Conservation (phyloP, 2,329 filamentous ascomycete species). For the Exophiala phaeomuriformis region DNA sequence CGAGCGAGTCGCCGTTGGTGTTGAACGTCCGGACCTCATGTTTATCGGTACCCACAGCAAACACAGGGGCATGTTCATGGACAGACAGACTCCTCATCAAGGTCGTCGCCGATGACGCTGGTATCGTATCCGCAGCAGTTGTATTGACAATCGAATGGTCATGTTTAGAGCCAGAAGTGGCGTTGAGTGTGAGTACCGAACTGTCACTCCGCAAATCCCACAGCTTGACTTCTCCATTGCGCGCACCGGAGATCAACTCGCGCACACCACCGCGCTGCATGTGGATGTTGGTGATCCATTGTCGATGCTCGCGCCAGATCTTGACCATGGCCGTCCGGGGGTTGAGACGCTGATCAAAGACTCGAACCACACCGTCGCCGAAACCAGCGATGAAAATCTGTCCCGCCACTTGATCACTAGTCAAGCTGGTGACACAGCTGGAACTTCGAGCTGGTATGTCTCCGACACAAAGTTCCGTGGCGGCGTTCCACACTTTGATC, state of each 20-base stretch:
- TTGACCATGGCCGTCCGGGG: conserved; percentile 88
- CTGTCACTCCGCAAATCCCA: conserved; percentile 89
- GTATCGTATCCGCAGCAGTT: conserved; percentile 42
- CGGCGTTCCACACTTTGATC: conserved; percentile 93
- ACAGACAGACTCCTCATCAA: conserved; percentile 76
- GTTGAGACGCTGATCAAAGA: conserved; percentile 81
- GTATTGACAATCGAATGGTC: background rate
- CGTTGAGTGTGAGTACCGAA: conserved; percentile 21
- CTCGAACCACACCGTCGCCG: conserved; percentile 85
- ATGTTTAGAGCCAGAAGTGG: conserved; percentile 4
- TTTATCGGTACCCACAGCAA: conserved; percentile 80
- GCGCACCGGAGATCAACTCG: conserved; percentile 81
- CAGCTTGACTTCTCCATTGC: conserved; percentile 86
- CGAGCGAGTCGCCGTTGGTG: conserved; percentile 70
- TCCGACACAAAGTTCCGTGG: conserved; percentile 74
- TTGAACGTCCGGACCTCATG: conserved; percentile 92
- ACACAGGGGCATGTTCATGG: conserved; percentile 93
- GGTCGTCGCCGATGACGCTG: conserved; percentile 44
- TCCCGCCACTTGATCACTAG: conserved; percentile 94
- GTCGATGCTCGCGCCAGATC: conserved; percentile 91
- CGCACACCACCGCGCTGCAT: conserved; percentile 92
- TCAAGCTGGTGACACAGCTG: conserved; percentile 90
- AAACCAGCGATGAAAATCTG: conserved; percentile 95
- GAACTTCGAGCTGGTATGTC: conserved; percentile 93
- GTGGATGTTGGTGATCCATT: conserved; percentile 94